A percentile compares a stretch with the other conserved stretches of the same genome.
Evolutionary conservation across 2,329 filamentous ascomycete species (phyloP).

Genomic region (Truncatella angustata): DNA sequence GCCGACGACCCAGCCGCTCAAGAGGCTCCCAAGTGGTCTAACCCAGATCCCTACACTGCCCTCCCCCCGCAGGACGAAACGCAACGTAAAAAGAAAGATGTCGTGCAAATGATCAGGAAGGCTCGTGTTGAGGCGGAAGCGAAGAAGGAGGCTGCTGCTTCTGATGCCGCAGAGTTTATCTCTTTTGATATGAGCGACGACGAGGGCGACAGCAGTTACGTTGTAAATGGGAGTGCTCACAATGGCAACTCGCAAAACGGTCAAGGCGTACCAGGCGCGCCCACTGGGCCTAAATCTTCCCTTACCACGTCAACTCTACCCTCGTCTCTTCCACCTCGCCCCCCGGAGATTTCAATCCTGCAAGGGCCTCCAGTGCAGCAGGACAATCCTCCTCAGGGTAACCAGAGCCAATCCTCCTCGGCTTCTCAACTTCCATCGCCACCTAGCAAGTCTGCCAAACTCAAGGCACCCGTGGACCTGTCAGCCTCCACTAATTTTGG

Average conservation of each 20-base stretch:
- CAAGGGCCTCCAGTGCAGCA: neutral
- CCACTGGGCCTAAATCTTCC: slow-evolving; percentile 31
- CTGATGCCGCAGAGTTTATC: slow-evolving; percentile 79
- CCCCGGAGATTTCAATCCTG: neutral
- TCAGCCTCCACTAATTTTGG: slow-evolving; percentile 49
- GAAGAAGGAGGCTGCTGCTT: slow-evolving; percentile 48
- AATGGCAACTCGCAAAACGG: slow-evolving; percentile 4
- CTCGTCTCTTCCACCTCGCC: slow-evolving; percentile 6
- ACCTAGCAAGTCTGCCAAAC: slow-evolving; percentile 10
- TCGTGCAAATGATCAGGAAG: slow-evolving; percentile 89
- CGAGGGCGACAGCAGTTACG: slow-evolving; percentile 42
- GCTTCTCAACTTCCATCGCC: slow-evolving; percentile 3
- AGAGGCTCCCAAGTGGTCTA: slow-evolving; percentile 79
- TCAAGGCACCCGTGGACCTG: slow-evolving; percentile 25
- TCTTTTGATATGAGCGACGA: slow-evolving; percentile 72
- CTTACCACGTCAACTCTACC: slow-evolving; percentile 16
- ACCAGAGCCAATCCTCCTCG: neutral
- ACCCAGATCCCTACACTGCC: slow-evolving; percentile 89
- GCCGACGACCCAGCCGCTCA: slow-evolving; percentile 37
- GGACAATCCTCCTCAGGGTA: neutral
- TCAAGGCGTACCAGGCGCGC: slow-evolving; percentile 32
- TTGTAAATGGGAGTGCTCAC: slow-evolving; percentile 20
- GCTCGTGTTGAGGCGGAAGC: slow-evolving; percentile 64
- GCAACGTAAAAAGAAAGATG: slow-evolving; percentile 74
- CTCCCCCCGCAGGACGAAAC: slow-evolving; percentile 76